A percentile compares a stretch with the other conserved stretches of the same genome.
Evolutionary conservation across 495 filamentous ascomycete species (phyloP).

Genomic region (Letharia lupina): DNA sequence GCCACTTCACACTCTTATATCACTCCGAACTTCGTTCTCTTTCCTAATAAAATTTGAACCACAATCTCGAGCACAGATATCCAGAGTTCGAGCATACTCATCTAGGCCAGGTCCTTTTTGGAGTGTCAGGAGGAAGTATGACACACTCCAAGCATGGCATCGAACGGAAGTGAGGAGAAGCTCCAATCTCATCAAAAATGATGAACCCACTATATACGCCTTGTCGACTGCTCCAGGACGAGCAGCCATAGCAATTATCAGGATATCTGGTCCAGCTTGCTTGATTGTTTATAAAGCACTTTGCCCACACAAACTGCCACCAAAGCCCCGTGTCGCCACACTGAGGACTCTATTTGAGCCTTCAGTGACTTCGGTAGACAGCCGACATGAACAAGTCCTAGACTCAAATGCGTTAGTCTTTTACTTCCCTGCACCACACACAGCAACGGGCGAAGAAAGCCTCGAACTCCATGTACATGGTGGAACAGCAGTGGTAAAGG

Average conservation of each 20-base stretch:
- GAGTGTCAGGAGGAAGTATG: not conserved
- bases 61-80: not conserved
- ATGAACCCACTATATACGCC: slow-evolving; percentile 72
- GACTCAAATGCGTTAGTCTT: slow-evolving; percentile 78
- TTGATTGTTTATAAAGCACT: slow-evolving; percentile 63
- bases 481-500: slow-evolving; percentile 77
- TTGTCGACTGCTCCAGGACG: slow-evolving; percentile 79
- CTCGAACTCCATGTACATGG: slow-evolving; percentile 92
- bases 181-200: not conserved
- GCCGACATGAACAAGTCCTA: slow-evolving; percentile 44
- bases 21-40: not conserved
- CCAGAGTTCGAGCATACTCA: not conserved
- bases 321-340: slow-evolving; percentile 66
- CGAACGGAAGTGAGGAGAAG: not conserved
- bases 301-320: slow-evolving; percentile 56
- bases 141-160: not conserved
- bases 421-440: slow-evolving; percentile 77
- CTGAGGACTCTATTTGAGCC: slow-evolving; percentile 73
- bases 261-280: slow-evolving; percentile 76
- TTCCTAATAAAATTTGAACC: not conserved
- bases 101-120: not conserved
- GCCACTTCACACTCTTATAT: not conserved
- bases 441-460: slow-evolving; percentile 85
- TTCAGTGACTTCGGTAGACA: slow-evolving; percentile 12
- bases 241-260: slow-evolving; percentile 86